Evolutionary conservation across 2,329 filamentous ascomycete genomes (phyloP).

Genomic region (Gremmenia infestans): DNA sequence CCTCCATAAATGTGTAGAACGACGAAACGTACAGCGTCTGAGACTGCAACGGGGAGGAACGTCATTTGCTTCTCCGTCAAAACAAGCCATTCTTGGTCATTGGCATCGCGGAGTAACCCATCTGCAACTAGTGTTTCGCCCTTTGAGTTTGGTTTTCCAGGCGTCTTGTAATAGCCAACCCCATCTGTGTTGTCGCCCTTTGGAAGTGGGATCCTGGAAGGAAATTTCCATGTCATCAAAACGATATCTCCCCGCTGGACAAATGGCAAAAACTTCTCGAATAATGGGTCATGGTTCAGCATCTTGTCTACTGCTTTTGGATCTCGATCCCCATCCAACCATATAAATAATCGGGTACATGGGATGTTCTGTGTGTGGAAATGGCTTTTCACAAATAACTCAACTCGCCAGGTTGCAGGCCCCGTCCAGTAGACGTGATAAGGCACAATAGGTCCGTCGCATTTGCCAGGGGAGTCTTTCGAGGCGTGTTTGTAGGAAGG

Average conservation of each 20-base stretch:
- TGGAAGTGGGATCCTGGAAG: constrained; percentile 46
- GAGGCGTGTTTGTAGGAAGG: constrained; percentile 34
- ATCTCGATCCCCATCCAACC: constrained; percentile 49
- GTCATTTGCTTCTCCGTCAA: constrained; percentile 51
- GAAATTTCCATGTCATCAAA: constrained; percentile 49
- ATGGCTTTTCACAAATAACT: constrained; percentile 52
- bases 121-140: constrained; percentile 40
- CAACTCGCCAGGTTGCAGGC: constrained; percentile 51
- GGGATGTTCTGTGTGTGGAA: constrained; percentile 52
- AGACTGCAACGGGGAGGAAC: constrained; percentile 52
- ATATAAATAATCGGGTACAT: constrained; percentile 48
- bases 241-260: constrained; percentile 48
- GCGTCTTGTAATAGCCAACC: constrained; percentile 44
- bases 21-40: constrained; percentile 50
- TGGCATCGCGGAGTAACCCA: constrained; percentile 44
- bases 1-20: constrained; percentile 50
- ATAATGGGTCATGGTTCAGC: constrained; percentile 46
- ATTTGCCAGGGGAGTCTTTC: constrained; percentile 41
- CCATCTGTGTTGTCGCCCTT: constrained; percentile 44
- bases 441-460: constrained; percentile 49
- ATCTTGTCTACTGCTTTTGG: constrained; percentile 46
- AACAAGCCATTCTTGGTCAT: constrained; percentile 48
- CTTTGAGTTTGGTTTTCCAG: constrained; percentile 36
- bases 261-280: constrained; percentile 47
- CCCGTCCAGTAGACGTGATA: constrained; percentile 55